Conservation (phyloP, 305 asterid species). For the Solanum hybrid region DNA sequence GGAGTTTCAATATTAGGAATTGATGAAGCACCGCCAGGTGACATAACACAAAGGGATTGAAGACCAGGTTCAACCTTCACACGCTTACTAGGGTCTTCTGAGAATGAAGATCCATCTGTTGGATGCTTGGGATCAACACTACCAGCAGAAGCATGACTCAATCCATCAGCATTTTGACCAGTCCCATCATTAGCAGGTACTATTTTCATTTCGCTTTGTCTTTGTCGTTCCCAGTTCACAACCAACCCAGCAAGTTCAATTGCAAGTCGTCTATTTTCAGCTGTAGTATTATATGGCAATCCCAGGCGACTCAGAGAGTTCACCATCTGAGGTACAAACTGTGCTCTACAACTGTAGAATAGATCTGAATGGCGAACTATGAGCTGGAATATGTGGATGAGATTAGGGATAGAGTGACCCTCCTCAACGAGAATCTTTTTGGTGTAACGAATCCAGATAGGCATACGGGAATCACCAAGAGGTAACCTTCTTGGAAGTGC, state of each 20-base stretch:
- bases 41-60: constrained; percentile 87
- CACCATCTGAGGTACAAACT: constrained; percentile 99
- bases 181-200: constrained; percentile 48
- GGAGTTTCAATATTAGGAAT: constrained; percentile 90
- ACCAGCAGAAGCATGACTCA: constrained; percentile 41
- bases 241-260: constrained; percentile 99
- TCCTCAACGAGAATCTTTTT: constrained; percentile 98
- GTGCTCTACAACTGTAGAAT: constrained; percentile 98
- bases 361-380: constrained; percentile 99
- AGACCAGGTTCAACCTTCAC: constrained; percentile 97
- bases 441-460: constrained; percentile 99
- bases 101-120: constrained; percentile 68
- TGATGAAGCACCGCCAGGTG: constrained; percentile 93
- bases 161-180: constrained; percentile 50
- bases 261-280: constrained; percentile 98
- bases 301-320: constrained; percentile 99
- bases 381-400: constrained; percentile 98
- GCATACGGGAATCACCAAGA: constrained; percentile 98
- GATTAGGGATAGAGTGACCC: constrained; percentile 98
- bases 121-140: constrained; percentile 55
- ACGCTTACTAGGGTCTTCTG: constrained; percentile 89
- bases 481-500: constrained; percentile 99
- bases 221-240: constrained; percentile 94
- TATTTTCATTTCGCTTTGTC: constrained; percentile 78
- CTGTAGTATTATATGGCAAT: constrained; percentile 86